Conservation (phyloP, 23 red algal species). For the Gracilaria vermiculophylla region DNA sequence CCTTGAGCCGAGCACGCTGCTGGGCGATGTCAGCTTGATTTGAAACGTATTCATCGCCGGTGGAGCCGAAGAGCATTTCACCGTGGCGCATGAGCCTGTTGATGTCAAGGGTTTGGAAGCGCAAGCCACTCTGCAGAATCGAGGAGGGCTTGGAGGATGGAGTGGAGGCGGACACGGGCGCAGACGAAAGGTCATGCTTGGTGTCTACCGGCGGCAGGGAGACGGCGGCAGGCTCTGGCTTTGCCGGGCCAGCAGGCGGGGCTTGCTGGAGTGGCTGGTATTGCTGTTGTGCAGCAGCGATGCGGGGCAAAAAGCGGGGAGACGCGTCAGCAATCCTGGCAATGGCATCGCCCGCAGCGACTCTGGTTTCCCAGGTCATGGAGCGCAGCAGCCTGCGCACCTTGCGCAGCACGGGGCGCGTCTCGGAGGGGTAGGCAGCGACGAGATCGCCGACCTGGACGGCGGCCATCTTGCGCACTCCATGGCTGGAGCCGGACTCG, state of each 20-base stretch:
- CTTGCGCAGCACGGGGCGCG: conserved; percentile 50
- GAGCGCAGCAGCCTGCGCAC: conserved; percentile 68
- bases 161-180: neutral
- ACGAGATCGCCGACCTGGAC: conserved; percentile 82
- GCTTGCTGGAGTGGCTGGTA: neutral
- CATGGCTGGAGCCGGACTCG: conserved; percentile 54
- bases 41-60: conserved; percentile 81
- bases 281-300: neutral
- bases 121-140: conserved; percentile 39
- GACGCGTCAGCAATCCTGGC: conserved; percentile 74
- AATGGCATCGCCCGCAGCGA: conserved; percentile 83
- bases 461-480: conserved; percentile 85
- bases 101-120: conserved; percentile 68
- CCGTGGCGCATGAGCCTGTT: conserved; percentile 60
- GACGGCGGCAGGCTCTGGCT: neutral
- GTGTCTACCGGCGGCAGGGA: neutral
- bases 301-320: conserved; percentile 37
- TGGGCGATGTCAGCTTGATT: conserved; percentile 52
- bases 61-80: conserved; percentile 81
- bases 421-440: conserved; percentile 69
- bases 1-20: conserved; percentile 74
- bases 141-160: neutral
- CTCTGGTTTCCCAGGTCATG: conserved; percentile 76
- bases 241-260: neutral
- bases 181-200: neutral